A percentile compares a stretch with the other conserved stretches of the same genome.
Conservation (phyloP, 768 basidiomycete species). For the Suillus placidus region DNA sequence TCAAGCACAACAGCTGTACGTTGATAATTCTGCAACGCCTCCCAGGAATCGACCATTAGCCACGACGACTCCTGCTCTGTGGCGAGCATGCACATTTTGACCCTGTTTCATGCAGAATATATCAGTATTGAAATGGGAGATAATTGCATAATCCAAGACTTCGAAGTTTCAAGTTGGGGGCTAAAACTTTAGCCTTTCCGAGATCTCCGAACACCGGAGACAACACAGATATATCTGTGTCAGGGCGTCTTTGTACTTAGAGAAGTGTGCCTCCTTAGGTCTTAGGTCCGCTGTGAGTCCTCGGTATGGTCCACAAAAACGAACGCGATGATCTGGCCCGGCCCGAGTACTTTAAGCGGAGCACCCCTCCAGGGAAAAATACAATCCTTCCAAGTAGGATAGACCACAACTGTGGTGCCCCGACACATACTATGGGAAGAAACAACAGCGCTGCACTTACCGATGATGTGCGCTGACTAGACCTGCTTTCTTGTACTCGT, state of each 20-base stretch:
- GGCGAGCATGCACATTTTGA: conserved; percentile 86
- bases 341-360: neutral
- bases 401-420: neutral
- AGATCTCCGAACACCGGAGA: conserved; percentile 11
- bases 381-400: neutral
- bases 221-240: neutral
- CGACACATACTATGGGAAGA: neutral
- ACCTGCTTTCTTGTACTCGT: conserved; percentile 96
- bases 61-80: conserved; percentile 88
- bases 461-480: conserved; percentile 85
- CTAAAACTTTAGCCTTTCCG: conserved; percentile 3
- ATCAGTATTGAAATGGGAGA: conserved; percentile 21
- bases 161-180: conserved; percentile 13
- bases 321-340: neutral
- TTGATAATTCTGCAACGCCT: conserved; percentile 92
- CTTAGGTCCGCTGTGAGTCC: neutral
- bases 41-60: conserved; percentile 99
- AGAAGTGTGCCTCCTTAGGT: neutral
- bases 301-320: neutral
- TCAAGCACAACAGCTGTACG: conserved; percentile 97
- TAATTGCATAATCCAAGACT: neutral
- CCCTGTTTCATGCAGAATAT: conserved; percentile 47
- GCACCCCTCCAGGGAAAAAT: neutral
- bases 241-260: neutral
- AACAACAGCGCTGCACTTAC: conserved; percentile 49